A percentile compares a stretch with the other conserved stretches of the same genome.
Conservation (phyloP, 2,329 filamentous ascomycete genomes). For the Monosporascus sp. region DNA sequence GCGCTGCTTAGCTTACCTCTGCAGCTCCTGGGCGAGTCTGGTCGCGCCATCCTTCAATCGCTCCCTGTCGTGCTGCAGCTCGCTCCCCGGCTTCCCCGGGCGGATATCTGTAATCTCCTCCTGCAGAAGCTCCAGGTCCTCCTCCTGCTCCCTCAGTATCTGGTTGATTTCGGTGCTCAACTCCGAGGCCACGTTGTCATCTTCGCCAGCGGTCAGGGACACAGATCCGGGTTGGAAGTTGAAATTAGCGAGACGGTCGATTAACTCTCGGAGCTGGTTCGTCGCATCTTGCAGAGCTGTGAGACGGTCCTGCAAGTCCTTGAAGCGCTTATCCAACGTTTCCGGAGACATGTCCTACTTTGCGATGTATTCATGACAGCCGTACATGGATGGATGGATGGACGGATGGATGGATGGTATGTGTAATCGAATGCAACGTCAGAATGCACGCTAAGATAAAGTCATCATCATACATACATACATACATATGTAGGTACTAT, state of each 20-base stretch:
- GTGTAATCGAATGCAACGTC: background rate
- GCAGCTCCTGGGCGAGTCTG: constrained; percentile 65
- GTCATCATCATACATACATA: too few relatives aligned
- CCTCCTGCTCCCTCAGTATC: constrained; percentile 69
- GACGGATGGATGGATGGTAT: background rate
- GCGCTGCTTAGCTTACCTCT: constrained; percentile 47
- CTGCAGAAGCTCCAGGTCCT: constrained; percentile 73
- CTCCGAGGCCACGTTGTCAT: constrained; percentile 58
- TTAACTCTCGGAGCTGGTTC: constrained; percentile 51
- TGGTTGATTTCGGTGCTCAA: constrained; percentile 76
- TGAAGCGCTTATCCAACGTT: constrained; percentile 55
- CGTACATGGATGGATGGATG: background rate
- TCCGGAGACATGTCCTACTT: constrained; percentile 50
- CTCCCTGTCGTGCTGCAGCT: constrained; percentile 56
- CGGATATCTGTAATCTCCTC: constrained; percentile 73
- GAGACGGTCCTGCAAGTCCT: constrained; percentile 56
- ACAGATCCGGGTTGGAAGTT: constrained; percentile 54
- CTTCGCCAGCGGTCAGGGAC: constrained; percentile 42
- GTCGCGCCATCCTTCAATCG: constrained; percentile 62
- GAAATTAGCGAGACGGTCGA: constrained; percentile 52
- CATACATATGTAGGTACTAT: too few relatives aligned
- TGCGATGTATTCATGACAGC: background rate
- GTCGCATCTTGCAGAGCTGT: constrained; percentile 56
- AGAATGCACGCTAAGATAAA: too few relatives aligned
- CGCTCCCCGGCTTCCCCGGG: constrained; percentile 42